These are phyloP conservation scores for Crepidotus variabilis DNA, from an alignment of 768 basidiomycete species.

Conservation along the genomic window DNA sequence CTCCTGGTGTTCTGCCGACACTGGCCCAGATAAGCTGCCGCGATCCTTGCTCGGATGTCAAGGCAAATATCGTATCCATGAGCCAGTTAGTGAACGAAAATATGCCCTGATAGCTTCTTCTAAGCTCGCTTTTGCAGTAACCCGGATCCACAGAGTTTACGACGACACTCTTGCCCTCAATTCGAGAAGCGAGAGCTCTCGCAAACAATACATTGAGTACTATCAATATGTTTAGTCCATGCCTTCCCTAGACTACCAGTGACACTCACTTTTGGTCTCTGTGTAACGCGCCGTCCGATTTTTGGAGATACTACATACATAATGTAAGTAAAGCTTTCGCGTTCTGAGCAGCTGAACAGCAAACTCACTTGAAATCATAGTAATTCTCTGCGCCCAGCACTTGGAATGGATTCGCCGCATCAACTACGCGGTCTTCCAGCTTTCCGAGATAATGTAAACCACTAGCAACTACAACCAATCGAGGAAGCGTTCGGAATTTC, in stretches of 20 bases:
- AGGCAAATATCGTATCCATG: constrained; percentile 30
- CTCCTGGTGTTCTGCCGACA: constrained; percentile 16
- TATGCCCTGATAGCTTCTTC: constrained; percentile 16
- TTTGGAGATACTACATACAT: neutral
- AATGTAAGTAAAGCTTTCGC: neutral
- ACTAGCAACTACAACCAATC: constrained; percentile 42
- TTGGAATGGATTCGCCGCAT: constrained; percentile 24
- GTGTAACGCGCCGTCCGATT: constrained; percentile 17
- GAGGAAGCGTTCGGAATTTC: constrained; percentile 26
- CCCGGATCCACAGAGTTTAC: constrained; percentile 40
- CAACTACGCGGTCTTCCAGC: constrained; percentile 21
- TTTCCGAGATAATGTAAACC: constrained; percentile 32
- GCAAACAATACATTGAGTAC: constrained; percentile 40
- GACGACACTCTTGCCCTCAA: constrained; percentile 26
- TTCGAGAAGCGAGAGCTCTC: constrained; percentile 30
- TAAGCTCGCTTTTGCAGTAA: constrained; percentile 35
- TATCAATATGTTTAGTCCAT: constrained; percentile 17
- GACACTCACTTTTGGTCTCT: constrained; percentile 28
- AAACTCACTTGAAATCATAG: neutral
- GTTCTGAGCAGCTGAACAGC: neutral
- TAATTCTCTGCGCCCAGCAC: constrained; percentile 16
- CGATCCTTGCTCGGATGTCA: constrained; percentile 34
- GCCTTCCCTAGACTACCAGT: too few relatives aligned
- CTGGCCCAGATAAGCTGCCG: constrained; percentile 30
- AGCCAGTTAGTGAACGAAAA: constrained; percentile 15